phyloP scores from a whole-genome alignment of 495 filamentous ascomycete species.

The Daldinia caldariorum region DNA sequence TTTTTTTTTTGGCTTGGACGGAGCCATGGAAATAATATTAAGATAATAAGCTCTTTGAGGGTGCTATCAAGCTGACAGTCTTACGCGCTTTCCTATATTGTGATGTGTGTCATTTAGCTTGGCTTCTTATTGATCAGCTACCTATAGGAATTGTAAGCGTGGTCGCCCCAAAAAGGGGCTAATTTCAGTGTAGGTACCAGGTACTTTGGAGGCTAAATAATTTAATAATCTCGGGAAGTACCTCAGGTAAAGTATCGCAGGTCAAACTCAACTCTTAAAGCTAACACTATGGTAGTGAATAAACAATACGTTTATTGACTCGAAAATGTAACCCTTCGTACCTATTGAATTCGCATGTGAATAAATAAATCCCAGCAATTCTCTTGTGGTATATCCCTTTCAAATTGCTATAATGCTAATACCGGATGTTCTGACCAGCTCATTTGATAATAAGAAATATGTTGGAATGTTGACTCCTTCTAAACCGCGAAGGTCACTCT shows the following conservation, averaged over 20 bases:
- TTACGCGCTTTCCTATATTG: no score
- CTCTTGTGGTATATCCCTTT: constrained; percentile 2
- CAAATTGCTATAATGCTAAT: not conserved
- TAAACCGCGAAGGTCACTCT: constrained; percentile 29
- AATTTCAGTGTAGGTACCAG: not conserved
- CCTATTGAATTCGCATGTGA: not conserved
- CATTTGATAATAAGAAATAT: not conserved
- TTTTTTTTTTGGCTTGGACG: no score
- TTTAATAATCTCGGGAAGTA: not conserved
- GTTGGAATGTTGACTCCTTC: not conserved
- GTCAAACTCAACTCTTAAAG: not conserved
- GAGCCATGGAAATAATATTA: no score
- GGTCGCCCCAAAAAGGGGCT: not conserved
- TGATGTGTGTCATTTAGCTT: not conserved
- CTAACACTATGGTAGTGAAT: not conserved
- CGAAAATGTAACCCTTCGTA: not conserved
- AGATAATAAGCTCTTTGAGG: no score
- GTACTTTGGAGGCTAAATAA: not conserved
- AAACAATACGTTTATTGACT: not conserved
- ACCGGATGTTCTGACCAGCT: not conserved
- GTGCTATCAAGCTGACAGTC: no score
- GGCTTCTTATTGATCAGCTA: not conserved
- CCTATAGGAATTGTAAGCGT: no score
- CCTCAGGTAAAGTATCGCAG: not conserved
- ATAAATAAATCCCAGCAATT: constrained; percentile 7